Evolutionary conservation across 2,329 filamentous ascomycete species (phyloP), one percentile per base, ranked within the genome.

Genomic region (Apiospora sp.): DNA sequence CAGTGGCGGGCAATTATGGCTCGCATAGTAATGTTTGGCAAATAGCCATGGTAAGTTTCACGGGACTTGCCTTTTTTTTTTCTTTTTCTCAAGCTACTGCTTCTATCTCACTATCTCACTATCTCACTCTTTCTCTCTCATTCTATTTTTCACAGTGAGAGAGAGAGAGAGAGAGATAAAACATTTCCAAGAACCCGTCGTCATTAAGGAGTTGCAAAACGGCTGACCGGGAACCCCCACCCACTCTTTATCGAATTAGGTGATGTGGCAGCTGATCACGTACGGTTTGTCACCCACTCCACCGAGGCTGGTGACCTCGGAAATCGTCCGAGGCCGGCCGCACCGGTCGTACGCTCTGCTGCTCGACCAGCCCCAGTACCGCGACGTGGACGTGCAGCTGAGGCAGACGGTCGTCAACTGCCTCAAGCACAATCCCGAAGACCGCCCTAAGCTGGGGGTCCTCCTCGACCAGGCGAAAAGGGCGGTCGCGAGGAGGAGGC

Each of bases 211-310:
- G n/a, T n/a, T n/a, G n/a, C n/a, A n/a, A n/a, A n/a, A n/a, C n/a
- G n/a, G n/a, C n/a, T n/a, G n/a, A n/a, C n/a, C n/a, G n/a, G n/a
- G n/a, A n/a, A n/a, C n/a, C n/a, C n/a, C n/a, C n/a, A n/a, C n/a
- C n/a, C n/a, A n/a, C n/a, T n/a, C n/a, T n/a, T n/a, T n/a, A n/a
- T n/a, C n/a, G n/a, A n/a, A n/a, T n/a, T n/a, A n/a, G n/a, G n/a
- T n/a, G n/a, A n/a, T 69, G 68, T 69, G 68, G 68, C 68, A 69
- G 34, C 44, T 69, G 10, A 69, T 69, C 46, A 69, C 46, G 1
- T 14, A 24, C 3, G 13, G 14, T 3, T 0, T 2, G 14, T 10
- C 19, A 6, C 68, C 44, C 0, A 1, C 0, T 8, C 16, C 30
- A 30, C 27, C 68, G 0, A 41, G 44, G 19, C 34, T 49, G 27